Percentiles rank a stretch among this genome's conserved stretches.
Evolutionary conservation across 495 filamentous ascomycete genomes (phyloP).

Genomic region (Tuber umbilicatum): DNA sequence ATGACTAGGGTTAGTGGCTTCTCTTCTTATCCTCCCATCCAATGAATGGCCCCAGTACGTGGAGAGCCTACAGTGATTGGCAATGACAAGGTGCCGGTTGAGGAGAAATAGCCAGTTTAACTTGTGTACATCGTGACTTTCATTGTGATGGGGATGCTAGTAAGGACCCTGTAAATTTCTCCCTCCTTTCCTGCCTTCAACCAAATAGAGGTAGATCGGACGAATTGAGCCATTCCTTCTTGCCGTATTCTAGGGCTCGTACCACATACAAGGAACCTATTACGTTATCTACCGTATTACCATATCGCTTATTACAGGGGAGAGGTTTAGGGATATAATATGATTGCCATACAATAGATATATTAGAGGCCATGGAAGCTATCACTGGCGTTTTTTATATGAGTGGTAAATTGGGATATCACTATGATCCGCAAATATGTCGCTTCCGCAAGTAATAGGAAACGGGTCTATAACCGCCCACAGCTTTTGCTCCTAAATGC

Average conservation of each 20-base stretch:
- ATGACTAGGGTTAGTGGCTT: neutral
- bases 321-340: neutral
- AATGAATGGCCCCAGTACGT: neutral
- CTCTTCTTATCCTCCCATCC: neutral
- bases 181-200: neutral
- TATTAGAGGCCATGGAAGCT: conserved; percentile 10
- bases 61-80: neutral
- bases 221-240: neutral
- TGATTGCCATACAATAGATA: neutral
- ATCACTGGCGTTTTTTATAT: conserved; percentile 4
- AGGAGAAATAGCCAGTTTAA: neutral
- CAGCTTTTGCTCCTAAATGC: no score
- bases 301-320: neutral
- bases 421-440: no score
- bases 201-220: neutral
- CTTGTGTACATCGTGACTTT: neutral
- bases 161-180: neutral
- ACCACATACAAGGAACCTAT: neutral
- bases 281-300: no score
- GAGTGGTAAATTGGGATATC: neutral
- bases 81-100: neutral
- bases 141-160: neutral
- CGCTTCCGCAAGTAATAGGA: no score
- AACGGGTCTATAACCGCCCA: no score
- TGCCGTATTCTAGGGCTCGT: neutral